Evolutionary conservation across 2,329 filamentous ascomycete species (phyloP).

Genomic region (Colletotrichum musicola): DNA sequence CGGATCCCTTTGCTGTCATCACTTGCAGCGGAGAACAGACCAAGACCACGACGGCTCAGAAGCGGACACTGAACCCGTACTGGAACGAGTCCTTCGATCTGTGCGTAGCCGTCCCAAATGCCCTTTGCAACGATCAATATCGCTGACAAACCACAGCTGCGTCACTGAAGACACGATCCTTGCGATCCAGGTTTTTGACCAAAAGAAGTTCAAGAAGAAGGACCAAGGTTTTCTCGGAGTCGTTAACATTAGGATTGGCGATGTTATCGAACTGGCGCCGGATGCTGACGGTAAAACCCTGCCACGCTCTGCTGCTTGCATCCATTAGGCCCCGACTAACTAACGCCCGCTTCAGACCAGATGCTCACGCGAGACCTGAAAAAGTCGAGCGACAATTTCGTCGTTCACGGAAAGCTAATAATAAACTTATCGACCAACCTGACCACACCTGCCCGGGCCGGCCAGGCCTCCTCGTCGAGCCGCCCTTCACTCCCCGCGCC

Average conservation of each 20-base stretch:
- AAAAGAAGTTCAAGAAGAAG: conserved; percentile 99
- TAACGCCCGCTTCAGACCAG: conserved; percentile 76
- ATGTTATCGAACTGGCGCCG: conserved; percentile 90
- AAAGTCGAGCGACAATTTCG: conserved; percentile 97
- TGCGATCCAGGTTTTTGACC: conserved; percentile 98
- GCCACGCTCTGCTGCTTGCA: neutral
- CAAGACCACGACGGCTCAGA: conserved; percentile 96
- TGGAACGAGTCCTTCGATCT: conserved; percentile 99
- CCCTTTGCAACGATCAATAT: conserved; percentile 39
- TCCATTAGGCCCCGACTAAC: conserved; percentile 45
- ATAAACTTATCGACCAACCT: conserved; percentile 96
- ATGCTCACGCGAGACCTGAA: conserved; percentile 98
- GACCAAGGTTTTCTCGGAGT: conserved; percentile 98
- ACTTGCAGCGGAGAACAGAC: conserved; percentile 98
- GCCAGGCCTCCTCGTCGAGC: conserved; percentile 58
- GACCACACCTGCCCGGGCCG: conserved; percentile 72
- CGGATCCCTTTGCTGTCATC: conserved; percentile 96
- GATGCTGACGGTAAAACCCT: conserved; percentile 85
- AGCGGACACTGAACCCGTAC: conserved; percentile 98
- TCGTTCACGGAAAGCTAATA: conserved; percentile 97
- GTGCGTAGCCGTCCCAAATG: conserved; percentile 65
- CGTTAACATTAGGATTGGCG: conserved; percentile 95
- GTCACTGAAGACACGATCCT: conserved; percentile 96
- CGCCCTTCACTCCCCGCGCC: conserved; percentile 60
- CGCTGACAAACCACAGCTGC: conserved; percentile 66